These are phyloP conservation scores for Hsuehochloa calcarea DNA, from an alignment of 176 grass and related monocot genomes.

Conservation along the genomic window DNA sequence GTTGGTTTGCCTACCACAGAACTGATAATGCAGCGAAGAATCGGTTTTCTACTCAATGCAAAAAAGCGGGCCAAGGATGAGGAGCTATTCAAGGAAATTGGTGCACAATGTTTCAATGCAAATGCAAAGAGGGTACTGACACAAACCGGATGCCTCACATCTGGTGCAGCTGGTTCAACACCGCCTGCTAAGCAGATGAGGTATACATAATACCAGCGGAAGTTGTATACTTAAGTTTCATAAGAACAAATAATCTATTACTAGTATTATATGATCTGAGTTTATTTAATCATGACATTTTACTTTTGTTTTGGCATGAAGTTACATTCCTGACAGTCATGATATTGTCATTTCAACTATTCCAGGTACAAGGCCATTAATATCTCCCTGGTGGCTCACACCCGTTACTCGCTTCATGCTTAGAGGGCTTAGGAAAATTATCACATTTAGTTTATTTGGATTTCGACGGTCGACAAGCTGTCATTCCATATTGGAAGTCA, in stretches of 20 bases:
- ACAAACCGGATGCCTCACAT: conserved; percentile 44
- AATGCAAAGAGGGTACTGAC: conserved; percentile 56
- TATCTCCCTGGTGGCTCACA: conserved; percentile 38
- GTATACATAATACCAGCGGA: conserved; percentile 32
- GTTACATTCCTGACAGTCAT: conserved; percentile 9
- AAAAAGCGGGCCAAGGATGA: too few species aligned
- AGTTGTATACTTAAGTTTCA: background rate
- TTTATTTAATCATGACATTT: conserved; percentile 27
- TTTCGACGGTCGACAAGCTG: too few species aligned
- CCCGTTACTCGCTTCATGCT: conserved; percentile 74
- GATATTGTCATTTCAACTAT: conserved; percentile 24
- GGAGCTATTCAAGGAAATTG: too few species aligned
- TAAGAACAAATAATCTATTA: background rate
- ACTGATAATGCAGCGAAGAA: too few species aligned
- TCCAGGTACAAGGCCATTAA: conserved; percentile 48
- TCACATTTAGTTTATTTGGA: conserved; percentile 94
- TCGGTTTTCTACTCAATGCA: too few species aligned
- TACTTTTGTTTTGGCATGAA: background rate
- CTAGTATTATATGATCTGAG: background rate
- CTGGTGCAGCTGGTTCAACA: conserved; percentile 38
- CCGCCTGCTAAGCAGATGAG: conserved; percentile 59
- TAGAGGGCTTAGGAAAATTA: conserved; percentile 89
- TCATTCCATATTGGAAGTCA: too few species aligned
- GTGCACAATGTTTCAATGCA: too few species aligned
- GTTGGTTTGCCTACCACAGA: too few species aligned